Base-by-base conservation (phyloP, 495 filamentous ascomycete genomes). In the Talaromyces trachyspermus region DNA sequence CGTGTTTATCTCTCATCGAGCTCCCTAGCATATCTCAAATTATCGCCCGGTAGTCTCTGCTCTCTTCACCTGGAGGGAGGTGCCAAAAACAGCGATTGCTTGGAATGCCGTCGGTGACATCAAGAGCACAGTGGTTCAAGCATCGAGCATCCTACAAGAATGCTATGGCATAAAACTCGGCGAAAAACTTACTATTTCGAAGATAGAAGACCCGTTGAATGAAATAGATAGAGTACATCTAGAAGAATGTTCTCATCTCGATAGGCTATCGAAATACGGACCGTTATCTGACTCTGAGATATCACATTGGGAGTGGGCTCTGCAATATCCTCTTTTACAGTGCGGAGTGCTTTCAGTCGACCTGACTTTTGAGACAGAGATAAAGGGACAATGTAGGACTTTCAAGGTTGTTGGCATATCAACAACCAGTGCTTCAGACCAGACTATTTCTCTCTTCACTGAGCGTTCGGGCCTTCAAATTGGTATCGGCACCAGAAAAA, bases 1-100 rank as follows among this genome's bases (percentile, higher is more conserved):
- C 74, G 82, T 27, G 64, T 90, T 37, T 79, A 85, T 54, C 67
- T 90, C 15, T 79, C 79, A n/a, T 71, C 74, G 30, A 77, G 83
- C 10, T 77, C 76, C 19, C 65, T 90, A 8, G 70, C 79, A 38
- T 60, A 69, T 24, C 66, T 86, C 6, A 76, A 75, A 47, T 66
- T 88, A 19, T 70, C 74, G 37, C 65, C 76, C 23, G 86, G 82
- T 27, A 75, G 83, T 51, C 50, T 71, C 1, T 80, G 83, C 50
- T 68, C 49, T 11, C 40, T 88, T 25, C 71, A 69, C 51, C 74
- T 59, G 39, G 51, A 65, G 3, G 64, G 65, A 22, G 60, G 63
- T 23, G 29, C 59, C 2, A 52, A 63, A 5, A 77, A 75, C 78
- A 38, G 85, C 80, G 5, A 76, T 84, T 46, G 77, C 79, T 11